These are phyloP conservation scores for Gamarada debralockiae DNA, from an alignment of 495 filamentous ascomycete species.

Conservation along the genomic window DNA sequence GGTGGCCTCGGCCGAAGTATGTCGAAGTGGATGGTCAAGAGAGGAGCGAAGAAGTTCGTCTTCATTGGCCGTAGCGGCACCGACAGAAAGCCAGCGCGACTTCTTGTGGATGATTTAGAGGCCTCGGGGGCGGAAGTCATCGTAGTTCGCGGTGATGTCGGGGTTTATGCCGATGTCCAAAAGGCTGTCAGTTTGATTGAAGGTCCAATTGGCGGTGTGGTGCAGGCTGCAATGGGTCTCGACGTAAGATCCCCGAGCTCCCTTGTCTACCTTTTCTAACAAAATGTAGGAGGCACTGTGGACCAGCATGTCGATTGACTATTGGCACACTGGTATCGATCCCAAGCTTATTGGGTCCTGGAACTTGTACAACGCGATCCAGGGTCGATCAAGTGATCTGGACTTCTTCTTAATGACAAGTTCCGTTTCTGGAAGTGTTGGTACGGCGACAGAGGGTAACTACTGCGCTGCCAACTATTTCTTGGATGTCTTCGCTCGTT, in stretches of 20 bases:
- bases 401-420: slow-evolving; percentile 66
- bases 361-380: slow-evolving; percentile 51
- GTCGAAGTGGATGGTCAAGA: background rate
- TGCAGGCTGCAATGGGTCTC: slow-evolving; percentile 19
- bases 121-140: background rate
- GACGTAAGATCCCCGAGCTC: background rate
- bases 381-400: slow-evolving; percentile 29
- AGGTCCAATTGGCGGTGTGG: slow-evolving; percentile 43
- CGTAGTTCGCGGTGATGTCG: slow-evolving; percentile 17
- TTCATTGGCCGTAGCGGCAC: slow-evolving; percentile 54
- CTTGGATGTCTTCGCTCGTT: slow-evolving; percentile 19
- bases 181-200: background rate
- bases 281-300: background rate
- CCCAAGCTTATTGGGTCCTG: slow-evolving; percentile 51
- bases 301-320: slow-evolving; percentile 36
- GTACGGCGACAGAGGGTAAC: slow-evolving; percentile 53
- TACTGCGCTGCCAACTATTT: slow-evolving; percentile 41
- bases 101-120: background rate
- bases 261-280: background rate
- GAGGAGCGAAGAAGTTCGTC: slow-evolving; percentile 52
- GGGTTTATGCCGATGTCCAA: slow-evolving; percentile 22
- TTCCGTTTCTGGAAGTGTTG: slow-evolving; percentile 54
- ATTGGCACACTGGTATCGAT: slow-evolving; percentile 40
- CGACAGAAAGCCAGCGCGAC: background rate
- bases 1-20: background rate